Percentiles rank a stretch among this genome's conserved stretches.
These are phyloP conservation scores for Caloboletus firmus DNA, from an alignment of 1,284 basidiomycete species.

Conservation along the genomic window DNA sequence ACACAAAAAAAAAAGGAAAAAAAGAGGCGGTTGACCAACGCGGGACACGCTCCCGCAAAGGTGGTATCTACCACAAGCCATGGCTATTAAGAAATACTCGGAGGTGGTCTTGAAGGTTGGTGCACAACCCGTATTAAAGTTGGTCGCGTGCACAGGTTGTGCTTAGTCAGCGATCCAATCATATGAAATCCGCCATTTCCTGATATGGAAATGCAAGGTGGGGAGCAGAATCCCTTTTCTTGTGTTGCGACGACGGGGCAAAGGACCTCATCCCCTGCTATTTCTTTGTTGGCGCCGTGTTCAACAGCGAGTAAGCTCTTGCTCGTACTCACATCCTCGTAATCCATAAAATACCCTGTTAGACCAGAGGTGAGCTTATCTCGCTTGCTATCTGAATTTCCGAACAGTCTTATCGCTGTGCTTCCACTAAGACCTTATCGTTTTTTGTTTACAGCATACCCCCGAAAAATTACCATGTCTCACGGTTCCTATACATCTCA, in stretches of 20 bases:
- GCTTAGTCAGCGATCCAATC: constrained; percentile 34
- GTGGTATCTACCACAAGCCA: not conserved
- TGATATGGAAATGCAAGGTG: constrained; percentile 14
- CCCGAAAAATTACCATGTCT: constrained; percentile 38
- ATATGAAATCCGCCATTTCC: constrained; percentile 25
- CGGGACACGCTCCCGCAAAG: not conserved
- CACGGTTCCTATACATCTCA: constrained; percentile 54
- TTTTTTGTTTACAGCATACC: constrained; percentile 37
- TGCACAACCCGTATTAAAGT: too few species aligned
- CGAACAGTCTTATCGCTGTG: constrained; percentile 33
- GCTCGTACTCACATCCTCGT: not conserved
- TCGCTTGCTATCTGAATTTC: constrained; percentile 21
- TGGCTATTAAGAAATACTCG: not conserved
- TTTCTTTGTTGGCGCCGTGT: not conserved
- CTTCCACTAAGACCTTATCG: constrained; percentile 29
- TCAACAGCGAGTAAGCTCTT: not conserved
- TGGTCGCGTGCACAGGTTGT: constrained; percentile 13
- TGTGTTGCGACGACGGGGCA: constrained; percentile 8
- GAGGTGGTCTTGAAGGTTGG: too few species aligned
- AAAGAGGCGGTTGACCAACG: not conserved
- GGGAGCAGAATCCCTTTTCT: constrained; percentile 5
- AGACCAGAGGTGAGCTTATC: constrained; percentile 32
- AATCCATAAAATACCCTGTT: constrained; percentile 27
- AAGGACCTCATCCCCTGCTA: not conserved
- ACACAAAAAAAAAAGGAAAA: not conserved